These are phyloP conservation scores for Vigna hirtella DNA, from an alignment of 306 rosid genomes.

Conservation along the genomic window DNA sequence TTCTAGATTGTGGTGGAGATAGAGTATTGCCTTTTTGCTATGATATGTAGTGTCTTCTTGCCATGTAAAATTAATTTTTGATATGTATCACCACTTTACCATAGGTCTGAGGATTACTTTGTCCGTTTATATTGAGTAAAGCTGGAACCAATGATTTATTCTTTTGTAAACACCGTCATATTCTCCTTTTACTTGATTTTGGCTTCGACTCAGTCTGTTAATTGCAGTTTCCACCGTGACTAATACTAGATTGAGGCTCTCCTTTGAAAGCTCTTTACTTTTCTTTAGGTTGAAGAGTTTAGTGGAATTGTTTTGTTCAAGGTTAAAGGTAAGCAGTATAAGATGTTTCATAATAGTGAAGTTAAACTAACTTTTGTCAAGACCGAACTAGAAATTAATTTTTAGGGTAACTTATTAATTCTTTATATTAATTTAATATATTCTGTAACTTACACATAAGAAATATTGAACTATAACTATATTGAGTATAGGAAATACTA, in stretches of 20 bases:
- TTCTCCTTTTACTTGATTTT: slow-evolving; percentile 21
- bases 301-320: too few species aligned
- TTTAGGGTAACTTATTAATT: too few species aligned
- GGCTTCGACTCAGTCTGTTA: background rate
- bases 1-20: slow-evolving; percentile 35
- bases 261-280: background rate
- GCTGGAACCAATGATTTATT: slow-evolving; percentile 18
- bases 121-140: slow-evolving; percentile 12
- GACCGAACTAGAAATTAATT: too few species aligned
- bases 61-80: slow-evolving; percentile 35
- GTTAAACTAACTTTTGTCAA: too few species aligned
- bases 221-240: background rate
- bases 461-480: too few species aligned
- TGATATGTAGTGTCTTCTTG: slow-evolving; percentile 22
- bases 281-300: too few species aligned
- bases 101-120: slow-evolving; percentile 11
- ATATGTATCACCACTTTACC: slow-evolving; percentile 9
- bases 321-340: too few species aligned
- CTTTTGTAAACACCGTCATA: background rate
- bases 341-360: too few species aligned
- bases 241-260: background rate
- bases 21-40: slow-evolving; percentile 37
- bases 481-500: too few species aligned
- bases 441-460: too few species aligned
- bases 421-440: too few species aligned